Evolutionary conservation across 1,284 basidiomycete species (phyloP), one percentile per base, ranked within the genome.

Genomic region (Naganishia cerealis): DNA sequence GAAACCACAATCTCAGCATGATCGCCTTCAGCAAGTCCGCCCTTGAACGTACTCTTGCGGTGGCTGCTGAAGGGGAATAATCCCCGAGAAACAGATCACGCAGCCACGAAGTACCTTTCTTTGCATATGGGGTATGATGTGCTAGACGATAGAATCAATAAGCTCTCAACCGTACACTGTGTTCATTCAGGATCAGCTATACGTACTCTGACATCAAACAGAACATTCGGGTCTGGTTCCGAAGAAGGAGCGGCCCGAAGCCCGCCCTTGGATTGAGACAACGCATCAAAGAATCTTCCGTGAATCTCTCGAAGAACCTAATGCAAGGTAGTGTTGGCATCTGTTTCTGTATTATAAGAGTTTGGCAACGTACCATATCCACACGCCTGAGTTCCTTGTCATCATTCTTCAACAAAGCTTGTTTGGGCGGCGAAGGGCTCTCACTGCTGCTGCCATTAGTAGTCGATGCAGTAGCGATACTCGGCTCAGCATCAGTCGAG

Each of bases 21-120:
- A 16, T n/a, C 43, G 38, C 24, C 39, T 13, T 24, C 10, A 8
- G 46, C n/a, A 24, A n/a, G 10, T 50, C 9, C n/a, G 7, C n/a
- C 46, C 16, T 10, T 18, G 29, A 18, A 52, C 80, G 72, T 69
- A 82, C 79, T 73, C 83, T 76, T 93, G 88, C 36, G 91, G 89
- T 69, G 83, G 82, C 9, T 86, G 87, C 71, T 92, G 89, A 29
- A 94, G 86, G 1, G 95, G 94, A 67, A 98, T 94, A 54, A 99
- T 87, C 63, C 92, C 91, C 0, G 94, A 96, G 79, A 99, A 98
- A 38, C 94, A 84, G 33, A 99, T 85, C 73, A 89, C 86, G 54
- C 89, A 86, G 29, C 89, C 91, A 33, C 85, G 82, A 21, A 99
- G 84, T 0, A 92, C 90, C 68, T 87, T 84, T 26, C 83, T 77